Conservation (phyloP, 2,329 filamentous ascomycete species). For the Mariannaea sp. region DNA sequence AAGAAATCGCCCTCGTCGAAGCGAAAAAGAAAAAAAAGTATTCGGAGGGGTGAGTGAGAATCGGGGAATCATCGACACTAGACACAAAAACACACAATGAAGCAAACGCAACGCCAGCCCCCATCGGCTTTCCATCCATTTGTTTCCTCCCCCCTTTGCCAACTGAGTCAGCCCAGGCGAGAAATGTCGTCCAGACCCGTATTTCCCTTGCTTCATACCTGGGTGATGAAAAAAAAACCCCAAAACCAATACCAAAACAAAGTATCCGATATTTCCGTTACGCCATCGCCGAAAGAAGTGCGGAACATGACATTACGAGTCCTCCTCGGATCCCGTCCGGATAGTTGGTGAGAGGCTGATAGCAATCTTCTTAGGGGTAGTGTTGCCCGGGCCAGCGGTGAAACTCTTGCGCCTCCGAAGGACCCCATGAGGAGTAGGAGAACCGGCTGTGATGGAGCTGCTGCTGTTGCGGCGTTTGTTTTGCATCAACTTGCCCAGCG, state of each 20-base stretch:
- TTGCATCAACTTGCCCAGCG: constrained; percentile 79
- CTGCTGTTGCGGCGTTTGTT: constrained; percentile 66
- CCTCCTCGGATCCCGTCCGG: constrained; percentile 50
- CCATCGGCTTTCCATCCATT: constrained; percentile 26
- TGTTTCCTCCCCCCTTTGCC: constrained; percentile 30
- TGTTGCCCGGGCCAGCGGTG: constrained; percentile 46
- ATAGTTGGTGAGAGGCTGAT: constrained; percentile 59
- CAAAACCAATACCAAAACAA: constrained; percentile 30
- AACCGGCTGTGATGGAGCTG: constrained; percentile 51
- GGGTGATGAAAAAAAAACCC: no score
- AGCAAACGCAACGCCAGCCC: constrained; percentile 35
- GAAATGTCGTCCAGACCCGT: constrained; percentile 21
- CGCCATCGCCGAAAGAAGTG: constrained; percentile 37
- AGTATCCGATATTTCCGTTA: constrained; percentile 26
- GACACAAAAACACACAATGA: constrained; percentile 22
- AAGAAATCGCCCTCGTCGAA: constrained; percentile 11
- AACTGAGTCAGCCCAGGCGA: constrained; percentile 26
- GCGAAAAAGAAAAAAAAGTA: constrained; percentile 4
- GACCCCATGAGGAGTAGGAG: constrained; percentile 41
- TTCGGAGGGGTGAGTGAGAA: no score
- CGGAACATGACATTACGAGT: constrained; percentile 40
- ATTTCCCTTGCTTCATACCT: constrained; percentile 19
- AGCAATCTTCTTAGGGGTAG: constrained; percentile 58
- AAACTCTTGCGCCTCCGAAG: constrained; percentile 48
- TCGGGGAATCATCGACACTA: constrained; percentile 23